Conservation (phyloP, 495 filamentous ascomycete species). For the Talaromyces stipitatus region DNA sequence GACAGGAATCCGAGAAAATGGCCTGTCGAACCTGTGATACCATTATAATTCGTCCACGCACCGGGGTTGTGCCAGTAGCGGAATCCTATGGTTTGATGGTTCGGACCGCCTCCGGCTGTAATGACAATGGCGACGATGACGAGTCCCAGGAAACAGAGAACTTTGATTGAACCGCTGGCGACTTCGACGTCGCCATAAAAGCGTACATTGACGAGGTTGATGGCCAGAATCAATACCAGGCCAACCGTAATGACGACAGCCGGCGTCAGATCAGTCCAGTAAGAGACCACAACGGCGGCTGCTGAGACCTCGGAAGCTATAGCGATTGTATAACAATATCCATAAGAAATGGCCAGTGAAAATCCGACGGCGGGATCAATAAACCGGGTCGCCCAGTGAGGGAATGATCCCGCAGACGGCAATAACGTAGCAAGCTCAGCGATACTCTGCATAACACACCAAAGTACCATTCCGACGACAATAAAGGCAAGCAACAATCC, state of each 20-base stretch:
- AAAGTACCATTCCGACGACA: slow-evolving; percentile 58
- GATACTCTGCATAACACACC: slow-evolving; percentile 37
- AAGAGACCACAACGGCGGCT: slow-evolving; percentile 60
- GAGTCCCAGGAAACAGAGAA: slow-evolving; percentile 65
- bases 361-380: slow-evolving; percentile 65
- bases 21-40: slow-evolving; percentile 21
- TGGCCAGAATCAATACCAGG: slow-evolving; percentile 54
- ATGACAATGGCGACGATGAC: slow-evolving; percentile 59
- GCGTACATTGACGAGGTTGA: slow-evolving; percentile 61
- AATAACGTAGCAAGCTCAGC: slow-evolving; percentile 72
- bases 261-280: slow-evolving; percentile 53
- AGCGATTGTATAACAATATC: slow-evolving; percentile 40
- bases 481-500: slow-evolving; percentile 64
- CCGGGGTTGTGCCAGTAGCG: slow-evolving; percentile 64
- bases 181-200: slow-evolving; percentile 71
- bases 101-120: slow-evolving; percentile 57
- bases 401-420: slow-evolving; percentile 66
- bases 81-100: slow-evolving; percentile 60
- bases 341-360: slow-evolving; percentile 51
- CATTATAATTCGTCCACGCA: slow-evolving; percentile 43
- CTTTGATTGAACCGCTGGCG: slow-evolving; percentile 66
- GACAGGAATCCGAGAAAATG: slow-evolving; percentile 36
- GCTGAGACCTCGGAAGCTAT: slow-evolving; percentile 63
- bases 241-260: slow-evolving; percentile 66
- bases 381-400: slow-evolving; percentile 64